Conservation (phyloP, 1,284 basidiomycete genomes). For the Fomitopsis schrenkii region DNA sequence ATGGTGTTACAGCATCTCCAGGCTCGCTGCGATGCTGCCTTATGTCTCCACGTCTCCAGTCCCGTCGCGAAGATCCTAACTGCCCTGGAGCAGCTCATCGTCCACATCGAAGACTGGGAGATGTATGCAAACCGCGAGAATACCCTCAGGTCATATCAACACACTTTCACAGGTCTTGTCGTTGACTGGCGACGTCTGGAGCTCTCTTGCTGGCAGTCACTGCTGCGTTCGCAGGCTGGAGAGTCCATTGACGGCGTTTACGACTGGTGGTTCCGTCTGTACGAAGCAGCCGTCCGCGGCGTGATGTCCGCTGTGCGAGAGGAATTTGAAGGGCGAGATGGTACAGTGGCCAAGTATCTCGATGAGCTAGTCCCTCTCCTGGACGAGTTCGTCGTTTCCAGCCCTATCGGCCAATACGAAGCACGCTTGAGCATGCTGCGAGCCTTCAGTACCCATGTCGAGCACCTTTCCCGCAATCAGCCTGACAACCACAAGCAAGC, state of each 20-base stretch:
- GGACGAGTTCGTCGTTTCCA: constrained; percentile 77
- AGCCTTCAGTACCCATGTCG: constrained; percentile 61
- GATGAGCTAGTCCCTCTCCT: constrained; percentile 74
- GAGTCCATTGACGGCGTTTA: constrained; percentile 61
- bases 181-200: constrained; percentile 92
- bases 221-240: constrained; percentile 72
- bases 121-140: constrained; percentile 89
- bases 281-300: constrained; percentile 76
- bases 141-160: constrained; percentile 68
- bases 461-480: constrained; percentile 23
- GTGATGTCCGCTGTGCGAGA: constrained; percentile 43
- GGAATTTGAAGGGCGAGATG: constrained; percentile 23
- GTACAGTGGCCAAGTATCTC: constrained; percentile 52
- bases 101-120: constrained; percentile 97
- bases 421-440: constrained; percentile 68
- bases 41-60: constrained; percentile 62
- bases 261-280: constrained; percentile 92
- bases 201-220: constrained; percentile 80
- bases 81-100: constrained; percentile 81
- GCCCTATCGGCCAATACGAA: constrained; percentile 81
- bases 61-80: constrained; percentile 85
- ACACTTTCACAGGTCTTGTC: constrained; percentile 69
- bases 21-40: constrained; percentile 70
- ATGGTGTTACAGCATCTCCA: constrained; percentile 89
- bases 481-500: constrained; percentile 23